Percentiles rank a stretch among this genome's conserved stretches.
Evolutionary conservation across 257 asterid species (phyloP).

Genomic region (Solanum chilense): DNA sequence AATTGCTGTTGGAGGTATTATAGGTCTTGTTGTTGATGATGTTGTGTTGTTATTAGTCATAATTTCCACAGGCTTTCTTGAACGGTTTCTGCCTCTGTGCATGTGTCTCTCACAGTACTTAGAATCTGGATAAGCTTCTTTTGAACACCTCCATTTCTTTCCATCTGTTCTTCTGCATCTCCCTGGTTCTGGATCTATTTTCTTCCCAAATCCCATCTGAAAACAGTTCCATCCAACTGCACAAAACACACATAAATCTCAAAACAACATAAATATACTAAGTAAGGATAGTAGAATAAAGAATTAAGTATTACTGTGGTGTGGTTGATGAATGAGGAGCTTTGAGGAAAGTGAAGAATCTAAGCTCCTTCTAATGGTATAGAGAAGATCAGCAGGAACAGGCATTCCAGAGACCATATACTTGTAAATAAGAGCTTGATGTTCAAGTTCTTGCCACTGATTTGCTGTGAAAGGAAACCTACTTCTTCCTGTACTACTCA

Average conservation of each 20-base stretch:
- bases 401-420: conserved; percentile 82
- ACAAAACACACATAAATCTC: neutral
- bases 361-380: conserved; percentile 49
- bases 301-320: conserved; percentile 19
- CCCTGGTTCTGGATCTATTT: conserved; percentile 94
- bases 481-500: conserved; percentile 28
- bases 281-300: neutral
- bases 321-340: conserved; percentile 50
- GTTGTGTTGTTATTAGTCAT: conserved; percentile 2
- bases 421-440: conserved; percentile 85
- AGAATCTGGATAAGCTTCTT: conserved; percentile 90
- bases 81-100: conserved; percentile 99
- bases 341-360: conserved; percentile 56
- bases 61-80: conserved; percentile 99
- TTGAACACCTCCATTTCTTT: conserved; percentile 93
- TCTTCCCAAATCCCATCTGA: conserved; percentile 77
- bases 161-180: conserved; percentile 97
- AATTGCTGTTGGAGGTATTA: conserved; percentile 10
- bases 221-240: conserved; percentile 78
- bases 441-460: conserved; percentile 95
- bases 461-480: conserved; percentile 71
- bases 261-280: neutral
- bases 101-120: conserved; percentile 98
- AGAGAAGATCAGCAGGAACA: conserved; percentile 88
- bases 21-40: neutral